Evolutionary conservation across 192 early-diverging fungal genomes (phyloP), one percentile per base, ranked within the genome.

Genomic region (Gaertneriomyces semiglobifer): DNA sequence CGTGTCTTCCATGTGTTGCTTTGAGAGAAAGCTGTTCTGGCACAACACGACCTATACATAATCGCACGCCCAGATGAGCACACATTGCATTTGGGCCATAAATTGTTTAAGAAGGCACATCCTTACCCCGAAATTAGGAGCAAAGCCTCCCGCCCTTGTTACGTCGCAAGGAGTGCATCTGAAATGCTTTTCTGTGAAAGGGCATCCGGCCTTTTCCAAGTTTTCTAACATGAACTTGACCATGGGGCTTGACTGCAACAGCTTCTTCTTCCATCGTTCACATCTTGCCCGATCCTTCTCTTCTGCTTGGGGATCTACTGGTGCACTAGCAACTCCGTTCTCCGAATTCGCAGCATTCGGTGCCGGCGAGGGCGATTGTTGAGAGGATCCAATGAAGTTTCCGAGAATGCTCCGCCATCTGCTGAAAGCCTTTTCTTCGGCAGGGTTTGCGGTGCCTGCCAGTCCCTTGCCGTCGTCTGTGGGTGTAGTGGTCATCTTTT

Each of bases 1-100:
- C 3, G 93, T 94, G 60, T 92, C 89, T 72, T 95, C 93, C 79
- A 90, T 79, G 64, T 93, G 92, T n/a, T 78, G 78, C 71, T 91
- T 93, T 44, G 81, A 81, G 40, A 81, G 73, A 56, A 98, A 79
- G 65, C 80, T 79, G 74, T 95, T 94, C 69, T 92, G 86, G 76
- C 95, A 98, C 39, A 98, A 79, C 20, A 95, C 76, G 60, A 96
- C 86, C 46, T 69, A 2, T 8, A 11, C 43, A 60, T 8, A 38
- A 46, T 20, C 50, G 50, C 6, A 18, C 6, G n/a, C 50, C 50
- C n/a, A 52, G 50, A 52, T 52, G 50, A n/a, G 48, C 48, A 50
- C 11, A 12, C 48, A 50, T 50, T 18, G 18, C n/a, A 50, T 50
- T n/a, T n/a, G 48, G 18, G 48, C 18, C 48, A n/a, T n/a, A 3